These are phyloP conservation scores for Naematelia encephala DNA, from an alignment of 768 basidiomycete genomes.

Conservation along the genomic window DNA sequence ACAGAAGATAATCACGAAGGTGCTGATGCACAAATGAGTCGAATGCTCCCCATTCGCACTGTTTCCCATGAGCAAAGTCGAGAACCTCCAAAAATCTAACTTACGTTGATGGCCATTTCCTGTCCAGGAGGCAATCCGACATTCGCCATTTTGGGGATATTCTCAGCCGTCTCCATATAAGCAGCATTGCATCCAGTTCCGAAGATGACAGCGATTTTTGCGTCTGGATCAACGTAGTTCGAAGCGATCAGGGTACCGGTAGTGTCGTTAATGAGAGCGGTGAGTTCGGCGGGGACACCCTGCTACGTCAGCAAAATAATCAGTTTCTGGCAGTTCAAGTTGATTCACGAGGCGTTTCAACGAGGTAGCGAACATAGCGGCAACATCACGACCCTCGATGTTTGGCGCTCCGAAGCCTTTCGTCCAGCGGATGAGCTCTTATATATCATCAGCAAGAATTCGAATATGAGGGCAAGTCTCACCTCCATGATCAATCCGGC, in stretches of 20 bases:
- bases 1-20: conserved; percentile 56
- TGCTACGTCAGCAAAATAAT: conserved; percentile 48
- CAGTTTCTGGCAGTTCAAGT: background rate
- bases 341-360: conserved; percentile 68
- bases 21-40: conserved; percentile 94
- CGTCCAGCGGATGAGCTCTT: conserved; percentile 92
- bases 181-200: conserved; percentile 98
- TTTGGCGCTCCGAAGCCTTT: conserved; percentile 92
- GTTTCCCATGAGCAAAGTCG: conserved; percentile 11
- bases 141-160: conserved; percentile 78
- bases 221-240: conserved; percentile 84
- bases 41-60: conserved; percentile 76
- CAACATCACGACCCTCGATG: conserved; percentile 89
- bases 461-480: conserved; percentile 12
- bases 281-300: conserved; percentile 78
- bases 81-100: conserved; percentile 55
- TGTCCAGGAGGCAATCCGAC: conserved; percentile 62
- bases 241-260: conserved; percentile 97
- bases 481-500: conserved; percentile 82
- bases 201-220: conserved; percentile 93
- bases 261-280: conserved; percentile 93
- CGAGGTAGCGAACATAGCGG: conserved; percentile 82
- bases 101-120: conserved; percentile 94
- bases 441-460: conserved; percentile 14
- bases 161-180: conserved; percentile 85